A percentile compares a stretch with the other conserved stretches of the same genome.
Evolutionary conservation across 2,329 filamentous ascomycete genomes (phyloP).

Genomic region (Polytolypa hystricis): DNA sequence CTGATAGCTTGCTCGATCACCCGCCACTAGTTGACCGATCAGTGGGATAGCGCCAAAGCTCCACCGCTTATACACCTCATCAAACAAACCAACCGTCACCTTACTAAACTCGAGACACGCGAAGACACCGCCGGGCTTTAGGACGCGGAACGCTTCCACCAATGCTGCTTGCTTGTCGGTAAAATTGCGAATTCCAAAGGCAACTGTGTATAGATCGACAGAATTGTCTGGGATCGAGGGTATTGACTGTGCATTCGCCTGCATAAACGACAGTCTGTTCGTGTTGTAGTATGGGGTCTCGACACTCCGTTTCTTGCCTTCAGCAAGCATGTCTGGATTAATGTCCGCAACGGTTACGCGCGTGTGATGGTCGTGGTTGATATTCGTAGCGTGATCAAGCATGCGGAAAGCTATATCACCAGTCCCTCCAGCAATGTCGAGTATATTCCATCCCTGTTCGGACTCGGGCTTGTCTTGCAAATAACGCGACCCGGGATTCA

Average conservation of each 20-base stretch:
- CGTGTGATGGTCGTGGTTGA: constrained; percentile 70
- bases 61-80: constrained; percentile 87
- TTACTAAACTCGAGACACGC: constrained; percentile 94
- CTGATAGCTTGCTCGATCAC: constrained; percentile 92
- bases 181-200: constrained; percentile 96
- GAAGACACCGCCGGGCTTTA: constrained; percentile 91
- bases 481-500: constrained; percentile 64
- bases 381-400: constrained; percentile 70
- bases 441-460: constrained; percentile 56
- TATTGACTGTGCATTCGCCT: constrained; percentile 80
- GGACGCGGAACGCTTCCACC: constrained; percentile 70
- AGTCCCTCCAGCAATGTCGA: constrained; percentile 93
- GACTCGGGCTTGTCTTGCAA: constrained; percentile 18
- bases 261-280: constrained; percentile 57
- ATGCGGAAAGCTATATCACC: constrained; percentile 97
- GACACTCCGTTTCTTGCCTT: constrained; percentile 69
- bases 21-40: constrained; percentile 89
- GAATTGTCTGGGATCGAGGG: constrained; percentile 52
- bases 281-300: constrained; percentile 48
- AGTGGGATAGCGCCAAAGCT: constrained; percentile 88
- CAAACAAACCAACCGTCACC: constrained; percentile 65
- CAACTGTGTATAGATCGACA: constrained; percentile 94
- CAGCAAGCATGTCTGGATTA: constrained; percentile 86
- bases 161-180: constrained; percentile 79
- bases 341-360: constrained; percentile 91